phyloP scores from a whole-genome alignment of 495 filamentous ascomycete genomes.

The Penicillium robsamsonii region DNA sequence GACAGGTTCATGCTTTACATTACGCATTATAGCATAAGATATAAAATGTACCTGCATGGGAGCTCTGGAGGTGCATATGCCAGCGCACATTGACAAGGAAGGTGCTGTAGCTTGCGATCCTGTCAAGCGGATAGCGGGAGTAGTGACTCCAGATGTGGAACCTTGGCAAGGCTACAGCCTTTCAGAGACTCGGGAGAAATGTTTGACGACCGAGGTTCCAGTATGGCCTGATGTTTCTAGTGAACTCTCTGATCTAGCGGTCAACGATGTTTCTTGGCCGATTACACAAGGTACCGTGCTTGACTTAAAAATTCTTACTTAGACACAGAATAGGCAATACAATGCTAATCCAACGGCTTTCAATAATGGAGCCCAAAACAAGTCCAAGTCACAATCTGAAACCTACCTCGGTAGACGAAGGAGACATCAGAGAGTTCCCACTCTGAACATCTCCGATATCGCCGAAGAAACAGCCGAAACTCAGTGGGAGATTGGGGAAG shows the following conservation, averaged over 20 bases:
- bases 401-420: not conserved
- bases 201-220: not conserved
- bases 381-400: not conserved
- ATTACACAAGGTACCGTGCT: not conserved
- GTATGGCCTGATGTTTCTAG: not conserved
- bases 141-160: not conserved
- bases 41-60: constrained; percentile 2
- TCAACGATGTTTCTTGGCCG: not conserved
- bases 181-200: not conserved
- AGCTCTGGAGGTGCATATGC: not conserved
- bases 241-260: not conserved
- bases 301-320: not conserved
- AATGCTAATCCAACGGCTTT: not conserved
- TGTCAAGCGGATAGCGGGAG: not conserved
- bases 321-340: not conserved
- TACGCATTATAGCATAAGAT: not conserved
- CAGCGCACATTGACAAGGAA: not conserved
- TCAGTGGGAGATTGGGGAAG: not conserved
- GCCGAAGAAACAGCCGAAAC: constrained; percentile 2
- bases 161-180: not conserved
- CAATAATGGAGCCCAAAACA: not conserved
- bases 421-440: not conserved
- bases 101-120: not conserved
- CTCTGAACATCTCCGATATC: constrained; percentile 7
- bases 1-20: not conserved